Evolutionary conservation across 768 basidiomycete genomes (phyloP).

Genomic region (Galerina marginata): DNA sequence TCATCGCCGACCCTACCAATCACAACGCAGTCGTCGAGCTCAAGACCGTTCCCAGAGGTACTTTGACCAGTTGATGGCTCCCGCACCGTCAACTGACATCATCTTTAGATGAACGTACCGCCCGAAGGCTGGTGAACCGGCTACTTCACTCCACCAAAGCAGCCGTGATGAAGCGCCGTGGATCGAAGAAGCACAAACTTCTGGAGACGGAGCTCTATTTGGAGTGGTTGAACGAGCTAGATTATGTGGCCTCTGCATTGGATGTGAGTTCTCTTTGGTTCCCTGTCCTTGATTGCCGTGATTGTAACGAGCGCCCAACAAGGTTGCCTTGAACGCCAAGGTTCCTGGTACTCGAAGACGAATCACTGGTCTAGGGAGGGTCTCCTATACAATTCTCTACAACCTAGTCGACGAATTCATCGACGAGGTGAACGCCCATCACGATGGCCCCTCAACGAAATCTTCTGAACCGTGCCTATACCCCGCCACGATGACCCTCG

Average conservation of each 20-base stretch:
- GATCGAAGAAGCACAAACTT: conserved; percentile 31
- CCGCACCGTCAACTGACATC: background rate
- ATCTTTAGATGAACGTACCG: conserved; percentile 18
- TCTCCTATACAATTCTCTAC: conserved; percentile 47
- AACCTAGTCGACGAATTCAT: conserved; percentile 50
- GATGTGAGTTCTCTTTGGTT: conserved; percentile 33
- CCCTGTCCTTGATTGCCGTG: conserved; percentile 2
- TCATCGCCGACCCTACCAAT: conserved; percentile 21
- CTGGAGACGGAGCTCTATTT: conserved; percentile 50
- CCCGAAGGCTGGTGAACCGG: conserved; percentile 30
- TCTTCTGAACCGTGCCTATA: conserved; percentile 35
- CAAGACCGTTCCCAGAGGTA: conserved; percentile 33
- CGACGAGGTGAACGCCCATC: conserved; percentile 48
- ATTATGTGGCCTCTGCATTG: conserved; percentile 42
- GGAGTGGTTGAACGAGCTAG: conserved; percentile 45
- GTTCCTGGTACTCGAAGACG: conserved; percentile 41
- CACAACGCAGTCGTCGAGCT: conserved; percentile 23
- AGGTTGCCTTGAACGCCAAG: conserved; percentile 45
- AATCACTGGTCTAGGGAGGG: conserved; percentile 41
- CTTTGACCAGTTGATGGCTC: background rate
- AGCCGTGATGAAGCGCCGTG: conserved; percentile 35
- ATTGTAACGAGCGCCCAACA: conserved; percentile 1
- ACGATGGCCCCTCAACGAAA: conserved; percentile 44
- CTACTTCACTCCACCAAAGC: conserved; percentile 39
- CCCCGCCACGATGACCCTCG: conserved; percentile 47